Conservation (phyloP, 768 basidiomycete species). For the Vishniacozyma victoriae region DNA sequence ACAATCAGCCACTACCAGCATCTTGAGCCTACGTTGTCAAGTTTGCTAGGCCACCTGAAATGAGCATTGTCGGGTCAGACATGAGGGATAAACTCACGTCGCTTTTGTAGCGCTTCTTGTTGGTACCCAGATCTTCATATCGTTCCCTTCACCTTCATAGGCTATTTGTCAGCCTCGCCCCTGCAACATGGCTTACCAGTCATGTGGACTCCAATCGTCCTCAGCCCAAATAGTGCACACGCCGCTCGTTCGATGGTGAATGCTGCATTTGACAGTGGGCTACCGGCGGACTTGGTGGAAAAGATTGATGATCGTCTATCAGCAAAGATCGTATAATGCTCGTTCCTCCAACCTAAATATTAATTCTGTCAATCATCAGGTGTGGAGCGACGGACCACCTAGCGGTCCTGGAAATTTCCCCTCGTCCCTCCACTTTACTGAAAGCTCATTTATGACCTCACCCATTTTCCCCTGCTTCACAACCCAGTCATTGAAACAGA, state of each 20-base stretch:
- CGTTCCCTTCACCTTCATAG: slow-evolving; percentile 44
- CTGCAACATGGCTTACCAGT: slow-evolving; percentile 47
- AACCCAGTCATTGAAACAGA: slow-evolving; percentile 33
- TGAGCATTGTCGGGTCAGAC: neutral
- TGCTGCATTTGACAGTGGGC: slow-evolving; percentile 46
- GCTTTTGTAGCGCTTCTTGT: slow-evolving; percentile 77
- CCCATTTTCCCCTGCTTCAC: slow-evolving; percentile 24
- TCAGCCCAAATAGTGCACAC: slow-evolving; percentile 78
- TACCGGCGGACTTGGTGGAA: too few relatives aligned
- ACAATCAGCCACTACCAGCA: neutral
- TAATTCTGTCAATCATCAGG: slow-evolving; percentile 4
- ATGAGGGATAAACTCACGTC: slow-evolving; percentile 59
- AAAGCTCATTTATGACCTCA: slow-evolving; percentile 19
- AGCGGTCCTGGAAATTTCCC: slow-evolving; percentile 44
- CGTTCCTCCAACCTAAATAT: slow-evolving; percentile 68
- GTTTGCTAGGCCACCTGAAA: slow-evolving; percentile 65
- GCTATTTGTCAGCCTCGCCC: slow-evolving; percentile 15
- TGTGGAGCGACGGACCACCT: slow-evolving; percentile 31
- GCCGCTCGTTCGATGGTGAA: slow-evolving; percentile 88
- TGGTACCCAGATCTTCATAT: slow-evolving; percentile 75
- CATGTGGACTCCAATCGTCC: slow-evolving; percentile 91
- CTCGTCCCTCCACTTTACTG: slow-evolving; percentile 40
- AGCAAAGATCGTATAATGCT: slow-evolving; percentile 56
- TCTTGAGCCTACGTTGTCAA: slow-evolving; percentile 60
- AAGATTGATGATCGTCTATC: neutral